Percentiles rank a stretch among this genome's conserved stretches.
These are phyloP conservation scores for Mycotypha africana DNA, from an alignment of 371 early-diverging fungal genomes.

Conservation along the genomic window DNA sequence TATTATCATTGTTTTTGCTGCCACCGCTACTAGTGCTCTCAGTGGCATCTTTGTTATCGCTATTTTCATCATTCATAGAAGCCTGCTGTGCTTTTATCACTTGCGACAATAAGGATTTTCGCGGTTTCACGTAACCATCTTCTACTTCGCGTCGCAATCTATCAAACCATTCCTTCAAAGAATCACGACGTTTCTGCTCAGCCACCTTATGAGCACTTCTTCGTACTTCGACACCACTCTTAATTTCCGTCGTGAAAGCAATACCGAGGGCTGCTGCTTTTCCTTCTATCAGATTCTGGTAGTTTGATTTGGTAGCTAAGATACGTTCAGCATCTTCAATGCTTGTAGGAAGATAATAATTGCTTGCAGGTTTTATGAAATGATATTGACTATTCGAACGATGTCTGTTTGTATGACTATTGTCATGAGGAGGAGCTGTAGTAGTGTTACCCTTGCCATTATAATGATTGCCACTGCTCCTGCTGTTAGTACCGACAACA, in stretches of 20 bases:
- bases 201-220: constrained; percentile 86
- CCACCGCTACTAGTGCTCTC: too few relatives aligned
- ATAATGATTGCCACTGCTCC: constrained; percentile 3
- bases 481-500: constrained; percentile 36
- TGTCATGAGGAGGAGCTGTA: too few relatives aligned
- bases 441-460: too few relatives aligned
- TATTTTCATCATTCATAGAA: not conserved
- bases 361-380: too few relatives aligned
- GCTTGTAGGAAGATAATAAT: constrained; percentile 1
- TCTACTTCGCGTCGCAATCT: constrained; percentile 67
- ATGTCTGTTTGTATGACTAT: not conserved
- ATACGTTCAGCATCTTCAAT: constrained; percentile 39
- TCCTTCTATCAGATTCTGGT: constrained; percentile 80
- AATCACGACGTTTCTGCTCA: constrained; percentile 89
- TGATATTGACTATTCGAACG: too few relatives aligned
- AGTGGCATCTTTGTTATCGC: too few relatives aligned
- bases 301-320: constrained; percentile 79
- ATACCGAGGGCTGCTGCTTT: constrained; percentile 73
- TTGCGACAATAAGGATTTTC: constrained; percentile 16
- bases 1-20: too few relatives aligned
- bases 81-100: constrained; percentile 26
- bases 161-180: constrained; percentile 82
- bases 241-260: constrained; percentile 61
- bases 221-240: constrained; percentile 68
- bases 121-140: constrained; percentile 49